These are phyloP conservation scores for Citrus unshiu DNA, from an alignment of 345 rosid species.

Conservation along the genomic window DNA sequence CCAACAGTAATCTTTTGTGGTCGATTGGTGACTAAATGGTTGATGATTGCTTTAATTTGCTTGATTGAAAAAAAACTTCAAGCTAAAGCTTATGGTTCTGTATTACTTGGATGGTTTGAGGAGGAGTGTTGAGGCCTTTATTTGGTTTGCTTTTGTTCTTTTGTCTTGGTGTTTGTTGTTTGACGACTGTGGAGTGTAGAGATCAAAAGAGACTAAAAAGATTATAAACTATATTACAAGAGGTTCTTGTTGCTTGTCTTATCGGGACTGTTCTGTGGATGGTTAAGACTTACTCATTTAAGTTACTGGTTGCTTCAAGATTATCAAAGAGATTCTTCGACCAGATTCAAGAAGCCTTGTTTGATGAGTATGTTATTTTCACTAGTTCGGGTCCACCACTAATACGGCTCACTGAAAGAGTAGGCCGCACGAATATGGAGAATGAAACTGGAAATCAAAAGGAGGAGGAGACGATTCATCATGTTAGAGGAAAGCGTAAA, in stretches of 20 bases:
- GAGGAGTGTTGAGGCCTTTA: too few relatives aligned
- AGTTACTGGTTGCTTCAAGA: slow-evolving; percentile 42
- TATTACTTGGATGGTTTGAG: too few relatives aligned
- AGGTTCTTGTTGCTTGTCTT: slow-evolving; percentile 37
- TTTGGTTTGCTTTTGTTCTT: too few relatives aligned
- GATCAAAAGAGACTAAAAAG: too few relatives aligned
- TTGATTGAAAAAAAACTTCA: slow-evolving; percentile 46
- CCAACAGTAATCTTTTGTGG: slow-evolving; percentile 41
- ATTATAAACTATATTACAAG: slow-evolving; percentile 20
- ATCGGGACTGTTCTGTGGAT: slow-evolving; percentile 47
- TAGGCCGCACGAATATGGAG: slow-evolving; percentile 31
- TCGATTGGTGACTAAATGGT: slow-evolving; percentile 43
- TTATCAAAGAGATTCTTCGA: slow-evolving; percentile 60
- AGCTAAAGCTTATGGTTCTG: slow-evolving; percentile 56
- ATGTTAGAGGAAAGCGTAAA: slow-evolving; percentile 51
- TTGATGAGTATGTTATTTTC: slow-evolving; percentile 48
- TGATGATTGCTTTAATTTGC: slow-evolving; percentile 40
- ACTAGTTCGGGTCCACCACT: slow-evolving; percentile 53
- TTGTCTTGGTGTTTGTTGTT: too few relatives aligned
- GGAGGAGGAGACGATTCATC: slow-evolving; percentile 39
- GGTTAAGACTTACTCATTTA: slow-evolving; percentile 34
- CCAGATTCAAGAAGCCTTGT: slow-evolving; percentile 56
- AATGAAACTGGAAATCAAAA: slow-evolving; percentile 14
- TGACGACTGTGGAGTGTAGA: too few relatives aligned
- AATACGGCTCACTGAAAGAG: slow-evolving; percentile 35